Percentiles rank a stretch among this genome's conserved stretches.
phyloP scores from a whole-genome alignment of 2,329 filamentous ascomycete species.

The Epichloe bromicola region DNA sequence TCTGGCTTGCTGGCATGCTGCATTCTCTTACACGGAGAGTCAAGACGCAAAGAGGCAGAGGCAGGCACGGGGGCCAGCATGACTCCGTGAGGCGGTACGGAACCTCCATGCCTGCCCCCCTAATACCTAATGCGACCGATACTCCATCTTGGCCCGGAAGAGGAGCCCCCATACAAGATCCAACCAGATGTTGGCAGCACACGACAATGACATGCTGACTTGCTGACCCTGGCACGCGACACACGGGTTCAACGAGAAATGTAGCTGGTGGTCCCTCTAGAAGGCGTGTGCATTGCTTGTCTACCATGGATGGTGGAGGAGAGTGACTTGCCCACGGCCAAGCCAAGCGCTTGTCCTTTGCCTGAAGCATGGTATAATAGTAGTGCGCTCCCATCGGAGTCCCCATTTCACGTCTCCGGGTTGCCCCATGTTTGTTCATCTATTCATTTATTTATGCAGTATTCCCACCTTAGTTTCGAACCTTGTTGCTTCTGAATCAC shows the following conservation, averaged over 20 bases:
- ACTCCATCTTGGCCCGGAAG: not conserved
- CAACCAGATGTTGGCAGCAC: not conserved
- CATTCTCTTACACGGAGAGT: not conserved
- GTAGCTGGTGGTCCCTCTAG: not conserved
- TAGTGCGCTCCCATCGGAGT: not conserved
- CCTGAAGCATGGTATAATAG: constrained; percentile 2
- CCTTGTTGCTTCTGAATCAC: constrained; percentile 1
- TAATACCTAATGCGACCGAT: not conserved
- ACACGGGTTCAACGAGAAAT: not conserved
- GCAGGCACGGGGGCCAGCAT: constrained; percentile 3
- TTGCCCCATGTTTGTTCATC: not conserved
- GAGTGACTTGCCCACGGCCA: not conserved
- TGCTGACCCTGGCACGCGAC: constrained; percentile 1
- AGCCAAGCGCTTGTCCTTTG: not conserved
- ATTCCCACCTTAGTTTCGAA: not conserved
- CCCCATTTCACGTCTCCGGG: not conserved
- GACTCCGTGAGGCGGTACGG: constrained; percentile 1
- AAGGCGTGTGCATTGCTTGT: not conserved
- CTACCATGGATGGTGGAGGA: not conserved
- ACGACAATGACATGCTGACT: not conserved
- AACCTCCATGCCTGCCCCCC: not conserved
- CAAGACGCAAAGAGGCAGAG: not conserved
- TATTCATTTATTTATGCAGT: not conserved
- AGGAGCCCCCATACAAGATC: not conserved
- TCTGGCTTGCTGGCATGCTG: not conserved